phyloP scores from a whole-genome alignment of 306 rosid genomes.

The Quillaja saponaria region DNA sequence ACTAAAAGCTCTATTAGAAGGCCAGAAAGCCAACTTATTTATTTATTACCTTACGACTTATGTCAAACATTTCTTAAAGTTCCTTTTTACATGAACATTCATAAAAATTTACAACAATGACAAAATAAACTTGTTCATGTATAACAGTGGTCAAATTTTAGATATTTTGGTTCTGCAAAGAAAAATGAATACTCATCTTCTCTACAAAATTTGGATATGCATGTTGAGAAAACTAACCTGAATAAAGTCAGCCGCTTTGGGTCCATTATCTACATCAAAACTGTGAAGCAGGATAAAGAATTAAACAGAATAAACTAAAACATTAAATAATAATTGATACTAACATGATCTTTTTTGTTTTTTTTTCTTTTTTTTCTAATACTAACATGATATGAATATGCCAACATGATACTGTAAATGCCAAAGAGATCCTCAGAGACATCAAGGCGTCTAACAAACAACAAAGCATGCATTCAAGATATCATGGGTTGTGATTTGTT shows the following conservation, averaged over 20 bases:
- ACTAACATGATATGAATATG: too few relatives aligned
- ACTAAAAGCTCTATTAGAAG: too few relatives aligned
- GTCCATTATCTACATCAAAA: conserved; percentile 87
- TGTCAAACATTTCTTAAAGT: too few relatives aligned
- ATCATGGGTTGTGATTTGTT: conserved; percentile 5
- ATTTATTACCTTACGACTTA: too few relatives aligned
- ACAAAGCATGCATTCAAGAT: not conserved
- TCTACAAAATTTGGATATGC: conserved; percentile 12
- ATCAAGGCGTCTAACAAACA: conserved; percentile 6
- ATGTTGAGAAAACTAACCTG: conserved; percentile 56
- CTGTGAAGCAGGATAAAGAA: conserved; percentile 45
- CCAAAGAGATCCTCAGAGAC: not conserved
- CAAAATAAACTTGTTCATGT: not conserved
- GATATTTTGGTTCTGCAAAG: too few relatives aligned
- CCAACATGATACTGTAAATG: too few relatives aligned
- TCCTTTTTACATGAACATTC: too few relatives aligned
- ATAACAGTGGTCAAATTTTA: not conserved
- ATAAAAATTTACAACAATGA: too few relatives aligned
- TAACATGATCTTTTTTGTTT: conserved; percentile 9
- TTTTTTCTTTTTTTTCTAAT: too few relatives aligned
- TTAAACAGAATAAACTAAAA: conserved; percentile 7
- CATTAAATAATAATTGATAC: not conserved
- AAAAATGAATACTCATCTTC: too few relatives aligned
- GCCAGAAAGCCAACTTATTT: too few relatives aligned
- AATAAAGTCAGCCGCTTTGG: conserved; percentile 86